Conservation (phyloP, 768 basidiomycete species). For the Lactarius vividus region DNA sequence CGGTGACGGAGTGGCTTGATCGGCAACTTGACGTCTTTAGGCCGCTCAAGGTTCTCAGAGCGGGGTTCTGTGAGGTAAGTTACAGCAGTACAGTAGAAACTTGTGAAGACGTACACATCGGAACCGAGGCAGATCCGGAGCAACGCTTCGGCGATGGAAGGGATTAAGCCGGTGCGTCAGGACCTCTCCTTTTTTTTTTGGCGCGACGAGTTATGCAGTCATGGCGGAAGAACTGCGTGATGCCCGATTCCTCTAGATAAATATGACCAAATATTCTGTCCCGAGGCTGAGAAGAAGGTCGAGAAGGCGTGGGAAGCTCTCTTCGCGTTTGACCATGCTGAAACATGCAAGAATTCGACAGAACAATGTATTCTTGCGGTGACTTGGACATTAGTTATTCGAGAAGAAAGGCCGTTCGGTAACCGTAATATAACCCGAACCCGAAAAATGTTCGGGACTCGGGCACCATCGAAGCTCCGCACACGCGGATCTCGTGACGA, state of each 20-base stretch:
- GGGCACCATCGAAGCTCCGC: not conserved
- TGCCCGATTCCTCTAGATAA: not conserved
- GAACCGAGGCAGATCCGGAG: not conserved
- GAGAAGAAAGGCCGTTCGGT: not conserved
- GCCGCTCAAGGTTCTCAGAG: not conserved
- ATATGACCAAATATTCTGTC: not conserved
- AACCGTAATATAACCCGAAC: not conserved
- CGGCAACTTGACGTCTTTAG: not conserved
- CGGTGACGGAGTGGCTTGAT: constrained; percentile 1
- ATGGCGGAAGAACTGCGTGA: not conserved
- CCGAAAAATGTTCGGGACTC: not conserved
- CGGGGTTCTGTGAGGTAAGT: not conserved
- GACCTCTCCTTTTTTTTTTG: too few species aligned
- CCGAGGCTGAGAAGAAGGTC: not conserved
- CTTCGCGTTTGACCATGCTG: not conserved
- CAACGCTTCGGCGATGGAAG: not conserved
- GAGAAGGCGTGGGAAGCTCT: not conserved
- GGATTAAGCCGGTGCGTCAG: not conserved
- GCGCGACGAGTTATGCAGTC: not conserved
- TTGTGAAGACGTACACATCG: not conserved
- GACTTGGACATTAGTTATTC: not conserved
- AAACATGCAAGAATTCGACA: not conserved
- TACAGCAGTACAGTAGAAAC: not conserved
- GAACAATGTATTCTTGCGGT: not conserved
- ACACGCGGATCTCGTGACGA: not conserved